Percentiles rank a stretch among this genome's conserved stretches.
These are phyloP conservation scores for Fusarium scirpi DNA, from an alignment of 2,329 filamentous ascomycete genomes.

Conservation along the genomic window DNA sequence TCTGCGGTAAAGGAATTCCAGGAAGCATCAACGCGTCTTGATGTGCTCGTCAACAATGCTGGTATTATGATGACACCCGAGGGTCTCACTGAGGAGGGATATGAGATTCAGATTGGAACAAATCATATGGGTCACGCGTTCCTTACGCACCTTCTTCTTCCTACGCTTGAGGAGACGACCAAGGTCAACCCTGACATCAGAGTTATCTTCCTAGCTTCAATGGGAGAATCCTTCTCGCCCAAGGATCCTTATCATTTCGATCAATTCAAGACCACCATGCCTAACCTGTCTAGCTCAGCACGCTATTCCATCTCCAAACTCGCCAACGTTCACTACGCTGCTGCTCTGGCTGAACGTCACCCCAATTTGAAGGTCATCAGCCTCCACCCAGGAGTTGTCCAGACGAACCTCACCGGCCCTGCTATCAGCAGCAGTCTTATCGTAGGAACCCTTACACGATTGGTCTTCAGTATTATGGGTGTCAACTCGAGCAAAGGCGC, in stretches of 20 bases:
- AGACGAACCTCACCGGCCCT: not conserved
- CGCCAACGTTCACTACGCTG: slow-evolving; percentile 15
- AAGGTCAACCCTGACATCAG: slow-evolving; percentile 8
- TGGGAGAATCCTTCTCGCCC: not conserved
- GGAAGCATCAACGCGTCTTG: not conserved
- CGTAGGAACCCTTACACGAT: not conserved
- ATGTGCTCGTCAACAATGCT: slow-evolving; percentile 8
- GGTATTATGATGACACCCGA: slow-evolving; percentile 20
- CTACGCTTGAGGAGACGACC: not conserved
- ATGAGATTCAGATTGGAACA: slow-evolving; percentile 10
- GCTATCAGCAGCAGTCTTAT: not conserved
- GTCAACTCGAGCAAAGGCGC: not conserved
- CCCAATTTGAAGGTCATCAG: slow-evolving; percentile 3
- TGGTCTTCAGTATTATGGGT: not conserved
- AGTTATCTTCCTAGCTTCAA: not conserved
- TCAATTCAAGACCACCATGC: slow-evolving; percentile 9
- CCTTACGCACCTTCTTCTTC: not conserved
- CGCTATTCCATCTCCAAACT: slow-evolving; percentile 11
- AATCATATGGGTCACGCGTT: slow-evolving; percentile 12
- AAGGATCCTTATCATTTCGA: slow-evolving; percentile 14
- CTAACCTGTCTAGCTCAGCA: not conserved
- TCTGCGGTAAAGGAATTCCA: not conserved
- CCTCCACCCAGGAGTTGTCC: not conserved
- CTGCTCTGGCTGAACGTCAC: slow-evolving; percentile 3
- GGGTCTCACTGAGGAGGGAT: slow-evolving; percentile 4